Conservation (phyloP, 306 rosid genomes). For the Mimosa pudica region DNA sequence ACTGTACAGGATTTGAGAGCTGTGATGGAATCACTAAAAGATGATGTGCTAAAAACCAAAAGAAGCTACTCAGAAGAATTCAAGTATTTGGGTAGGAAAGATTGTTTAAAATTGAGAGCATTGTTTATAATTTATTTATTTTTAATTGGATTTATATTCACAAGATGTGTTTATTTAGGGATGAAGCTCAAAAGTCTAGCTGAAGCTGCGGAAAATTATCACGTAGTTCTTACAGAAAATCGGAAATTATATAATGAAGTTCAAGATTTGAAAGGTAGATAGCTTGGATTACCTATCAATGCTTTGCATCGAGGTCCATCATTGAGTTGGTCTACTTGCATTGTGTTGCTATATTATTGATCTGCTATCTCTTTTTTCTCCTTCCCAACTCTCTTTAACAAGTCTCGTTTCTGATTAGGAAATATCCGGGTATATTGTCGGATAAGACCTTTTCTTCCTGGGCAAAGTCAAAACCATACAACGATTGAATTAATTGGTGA, state of each 20-base stretch:
- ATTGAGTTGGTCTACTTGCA: constrained; percentile 18
- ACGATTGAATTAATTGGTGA: constrained; percentile 82
- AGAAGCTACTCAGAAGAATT: constrained; percentile 64
- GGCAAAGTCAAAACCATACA: constrained; percentile 82
- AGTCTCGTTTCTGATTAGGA: constrained; percentile 52
- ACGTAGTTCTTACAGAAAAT: constrained; percentile 78
- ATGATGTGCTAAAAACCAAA: constrained; percentile 66
- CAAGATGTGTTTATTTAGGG: constrained; percentile 44
- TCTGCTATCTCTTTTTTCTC: constrained; percentile 25
- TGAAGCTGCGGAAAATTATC: constrained; percentile 91
- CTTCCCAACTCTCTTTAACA: constrained; percentile 2
- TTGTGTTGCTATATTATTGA: constrained; percentile 27
- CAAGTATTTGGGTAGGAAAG: constrained; percentile 73
- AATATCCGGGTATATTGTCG: constrained; percentile 97
- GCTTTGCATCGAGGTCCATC: background rate
- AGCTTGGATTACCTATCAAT: constrained; percentile 11
- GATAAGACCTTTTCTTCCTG: constrained; percentile 92
- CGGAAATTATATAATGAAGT: constrained; percentile 91
- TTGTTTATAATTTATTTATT: constrained; percentile 24
- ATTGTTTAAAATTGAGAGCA: constrained; percentile 19
- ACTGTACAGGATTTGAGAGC: constrained; percentile 62
- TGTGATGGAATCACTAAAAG: constrained; percentile 64
- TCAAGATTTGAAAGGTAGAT: constrained; percentile 91
- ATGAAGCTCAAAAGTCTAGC: constrained; percentile 77
- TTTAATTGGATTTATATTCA: constrained; percentile 29